Conservation (phyloP, 176 grass and related monocot genomes). For the Phragmites australis region DNA sequence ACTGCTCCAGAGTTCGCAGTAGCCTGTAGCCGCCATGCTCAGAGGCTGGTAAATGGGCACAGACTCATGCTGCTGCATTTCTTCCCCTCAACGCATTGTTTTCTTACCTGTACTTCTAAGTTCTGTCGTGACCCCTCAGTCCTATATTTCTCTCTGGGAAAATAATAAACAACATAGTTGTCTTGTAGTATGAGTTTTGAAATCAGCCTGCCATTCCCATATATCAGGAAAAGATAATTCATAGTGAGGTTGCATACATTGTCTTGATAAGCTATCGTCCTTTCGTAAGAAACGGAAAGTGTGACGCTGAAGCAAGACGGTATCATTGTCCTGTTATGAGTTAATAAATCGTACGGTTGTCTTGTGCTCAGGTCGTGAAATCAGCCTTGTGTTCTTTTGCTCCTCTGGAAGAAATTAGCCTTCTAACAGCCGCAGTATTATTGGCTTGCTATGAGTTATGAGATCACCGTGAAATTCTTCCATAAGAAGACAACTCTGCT, state of each 20-base stretch:
- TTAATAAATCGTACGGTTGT: neutral
- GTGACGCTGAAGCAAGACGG: neutral
- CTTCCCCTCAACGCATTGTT: neutral
- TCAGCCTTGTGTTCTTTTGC: neutral
- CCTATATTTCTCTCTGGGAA: neutral
- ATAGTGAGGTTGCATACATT: neutral
- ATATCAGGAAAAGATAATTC: neutral
- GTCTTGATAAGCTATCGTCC: neutral
- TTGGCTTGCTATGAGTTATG: neutral
- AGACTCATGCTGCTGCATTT: conserved; percentile 1
- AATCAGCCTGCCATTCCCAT: conserved; percentile 36
- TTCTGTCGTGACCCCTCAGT: neutral
- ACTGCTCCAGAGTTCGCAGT: neutral
- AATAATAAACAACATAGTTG: neutral
- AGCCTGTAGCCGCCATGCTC: neutral
- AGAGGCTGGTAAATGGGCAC: neutral
- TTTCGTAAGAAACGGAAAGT: neutral
- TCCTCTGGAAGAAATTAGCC: neutral
- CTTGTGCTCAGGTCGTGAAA: neutral
- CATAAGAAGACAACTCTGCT: neutral
- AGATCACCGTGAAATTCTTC: neutral
- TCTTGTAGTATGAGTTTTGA: conserved; percentile 6
- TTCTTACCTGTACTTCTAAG: neutral
- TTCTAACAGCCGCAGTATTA: neutral
- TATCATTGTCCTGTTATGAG: conserved; percentile 6